Evolutionary conservation across 768 basidiomycete species (phyloP).

Genomic region (Termitomyces sp.): DNA sequence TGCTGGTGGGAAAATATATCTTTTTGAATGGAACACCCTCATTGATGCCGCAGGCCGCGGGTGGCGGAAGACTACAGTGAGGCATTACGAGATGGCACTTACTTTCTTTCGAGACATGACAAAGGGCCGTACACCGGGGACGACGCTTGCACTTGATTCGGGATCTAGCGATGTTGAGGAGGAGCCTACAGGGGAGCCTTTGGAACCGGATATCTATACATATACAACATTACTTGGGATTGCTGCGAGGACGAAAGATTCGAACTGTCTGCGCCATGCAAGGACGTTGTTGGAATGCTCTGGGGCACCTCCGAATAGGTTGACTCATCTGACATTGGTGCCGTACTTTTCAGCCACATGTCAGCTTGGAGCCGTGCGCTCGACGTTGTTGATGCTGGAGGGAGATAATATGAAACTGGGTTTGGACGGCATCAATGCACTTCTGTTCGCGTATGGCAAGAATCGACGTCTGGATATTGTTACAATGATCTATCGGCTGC

Average conservation of each 20-base stretch:
- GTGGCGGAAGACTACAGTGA: constrained; percentile 48
- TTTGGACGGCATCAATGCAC: constrained; percentile 63
- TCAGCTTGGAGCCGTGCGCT: constrained; percentile 49
- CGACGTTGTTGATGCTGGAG: constrained; percentile 47
- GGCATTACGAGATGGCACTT: constrained; percentile 57
- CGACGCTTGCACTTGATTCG: constrained; percentile 17
- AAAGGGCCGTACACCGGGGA: constrained; percentile 36
- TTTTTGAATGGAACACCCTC: constrained; percentile 76
- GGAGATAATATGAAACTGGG: constrained; percentile 47
- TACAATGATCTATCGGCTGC: constrained; percentile 53
- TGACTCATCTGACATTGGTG: constrained; percentile 58
- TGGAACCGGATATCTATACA: constrained; percentile 61
- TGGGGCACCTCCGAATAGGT: constrained; percentile 49
- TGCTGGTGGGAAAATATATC: constrained; percentile 47
- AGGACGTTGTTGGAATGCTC: constrained; percentile 48
- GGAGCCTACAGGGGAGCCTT: constrained; percentile 12
- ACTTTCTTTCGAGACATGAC: constrained; percentile 59
- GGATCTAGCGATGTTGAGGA: constrained; percentile 10
- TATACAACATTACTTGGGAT: constrained; percentile 63
- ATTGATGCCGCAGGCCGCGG: constrained; percentile 65
- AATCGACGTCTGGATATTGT: constrained; percentile 51
- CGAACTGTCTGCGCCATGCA: constrained; percentile 43
- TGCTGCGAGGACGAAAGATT: constrained; percentile 47
- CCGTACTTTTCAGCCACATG: constrained; percentile 44
- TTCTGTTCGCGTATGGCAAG: constrained; percentile 63